Conservation (phyloP, 306 rosid species). For the Fragaria ananassa region DNA sequence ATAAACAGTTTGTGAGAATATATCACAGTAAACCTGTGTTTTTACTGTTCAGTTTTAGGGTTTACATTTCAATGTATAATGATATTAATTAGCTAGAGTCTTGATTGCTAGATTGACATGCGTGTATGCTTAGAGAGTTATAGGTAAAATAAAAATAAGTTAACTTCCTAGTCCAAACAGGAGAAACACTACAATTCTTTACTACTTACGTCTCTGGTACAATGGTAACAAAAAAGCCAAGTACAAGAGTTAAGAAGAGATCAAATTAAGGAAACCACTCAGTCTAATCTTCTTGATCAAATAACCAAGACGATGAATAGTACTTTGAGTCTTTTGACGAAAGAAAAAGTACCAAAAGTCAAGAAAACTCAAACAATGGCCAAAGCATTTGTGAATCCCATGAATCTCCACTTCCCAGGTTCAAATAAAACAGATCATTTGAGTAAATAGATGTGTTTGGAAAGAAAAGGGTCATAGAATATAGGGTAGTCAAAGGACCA, state of each 20-base stretch:
- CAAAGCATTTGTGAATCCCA: conserved; percentile 25
- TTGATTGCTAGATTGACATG: not conserved
- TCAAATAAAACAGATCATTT: conserved; percentile 19
- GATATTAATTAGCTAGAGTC: not conserved
- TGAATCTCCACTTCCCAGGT: conserved; percentile 24
- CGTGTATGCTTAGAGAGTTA: too few species aligned
- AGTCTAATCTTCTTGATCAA: too few species aligned
- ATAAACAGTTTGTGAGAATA: not conserved
- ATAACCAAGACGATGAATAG: conserved; percentile 7
- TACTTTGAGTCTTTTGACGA: not conserved
- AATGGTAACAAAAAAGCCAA: not conserved
- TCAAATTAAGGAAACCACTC: not conserved
- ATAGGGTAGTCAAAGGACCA: conserved; percentile 24
- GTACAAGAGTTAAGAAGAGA: not conserved
- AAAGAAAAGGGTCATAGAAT: conserved; percentile 2
- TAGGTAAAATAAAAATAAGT: too few species aligned
- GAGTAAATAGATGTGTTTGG: conserved; percentile 24
- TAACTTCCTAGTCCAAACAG: not conserved
- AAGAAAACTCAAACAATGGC: conserved; percentile 3
- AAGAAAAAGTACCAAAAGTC: not conserved
- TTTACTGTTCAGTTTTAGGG: not conserved
- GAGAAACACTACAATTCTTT: not conserved
- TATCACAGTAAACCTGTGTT: not conserved
- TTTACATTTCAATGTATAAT: not conserved
- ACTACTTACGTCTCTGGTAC: not conserved